phyloP scores from a whole-genome alignment of 2,329 filamentous ascomycete species.

The Septoria petroselini region DNA sequence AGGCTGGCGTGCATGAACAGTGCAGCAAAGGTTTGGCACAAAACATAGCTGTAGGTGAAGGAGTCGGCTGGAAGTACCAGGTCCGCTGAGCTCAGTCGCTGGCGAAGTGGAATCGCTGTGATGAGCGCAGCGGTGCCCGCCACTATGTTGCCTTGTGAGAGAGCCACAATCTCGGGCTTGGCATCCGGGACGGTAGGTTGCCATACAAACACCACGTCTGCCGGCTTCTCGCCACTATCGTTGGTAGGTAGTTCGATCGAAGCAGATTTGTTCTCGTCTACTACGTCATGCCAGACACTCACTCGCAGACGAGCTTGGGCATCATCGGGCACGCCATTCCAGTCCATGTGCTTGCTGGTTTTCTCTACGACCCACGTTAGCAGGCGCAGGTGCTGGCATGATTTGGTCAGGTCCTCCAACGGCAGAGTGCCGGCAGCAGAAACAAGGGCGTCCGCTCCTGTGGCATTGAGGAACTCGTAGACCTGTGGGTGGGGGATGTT shows the following conservation, averaged over 20 bases:
- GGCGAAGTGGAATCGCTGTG: conserved; percentile 68
- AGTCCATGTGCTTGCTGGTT: conserved; percentile 89
- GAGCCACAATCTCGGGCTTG: conserved; percentile 70
- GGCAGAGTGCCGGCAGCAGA: conserved; percentile 85
- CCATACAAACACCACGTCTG: conserved; percentile 64
- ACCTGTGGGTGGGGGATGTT: conserved; percentile 68
- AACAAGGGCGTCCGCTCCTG: conserved; percentile 75
- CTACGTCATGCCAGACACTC: conserved; percentile 87
- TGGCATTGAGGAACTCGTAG: conserved; percentile 67
- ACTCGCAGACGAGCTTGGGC: conserved; percentile 73
- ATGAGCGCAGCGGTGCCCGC: conserved; percentile 78
- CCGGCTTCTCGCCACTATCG: conserved; percentile 52
- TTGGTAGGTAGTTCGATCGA: conserved; percentile 63
- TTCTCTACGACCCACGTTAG: conserved; percentile 91
- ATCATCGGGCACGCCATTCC: conserved; percentile 81
- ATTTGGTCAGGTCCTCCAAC: conserved; percentile 67
- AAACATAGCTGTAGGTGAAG: conserved; percentile 73
- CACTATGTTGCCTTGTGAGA: conserved; percentile 81
- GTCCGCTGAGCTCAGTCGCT: conserved; percentile 71
- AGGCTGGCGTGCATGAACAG: conserved; percentile 82
- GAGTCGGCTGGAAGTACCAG: conserved; percentile 82
- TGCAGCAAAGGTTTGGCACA: conserved; percentile 75
- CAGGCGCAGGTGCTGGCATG: conserved; percentile 68
- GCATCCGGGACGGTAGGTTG: conserved; percentile 49
- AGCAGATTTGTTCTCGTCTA: conserved; percentile 64